A percentile compares a stretch with the other conserved stretches of the same genome.
Conservation (phyloP, 2,329 filamentous ascomycete species). For the Diaporthe sp. region DNA sequence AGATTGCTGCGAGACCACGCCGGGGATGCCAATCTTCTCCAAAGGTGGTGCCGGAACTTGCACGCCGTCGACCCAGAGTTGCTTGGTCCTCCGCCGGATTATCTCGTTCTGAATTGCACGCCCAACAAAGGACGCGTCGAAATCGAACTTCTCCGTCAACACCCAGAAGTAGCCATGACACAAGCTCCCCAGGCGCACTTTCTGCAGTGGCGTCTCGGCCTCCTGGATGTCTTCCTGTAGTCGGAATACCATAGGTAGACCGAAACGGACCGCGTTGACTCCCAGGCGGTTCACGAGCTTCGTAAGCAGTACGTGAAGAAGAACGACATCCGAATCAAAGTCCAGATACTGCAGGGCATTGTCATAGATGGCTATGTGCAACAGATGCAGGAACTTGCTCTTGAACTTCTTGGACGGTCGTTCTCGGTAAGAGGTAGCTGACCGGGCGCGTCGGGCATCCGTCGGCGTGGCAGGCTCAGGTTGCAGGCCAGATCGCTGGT, state of each 20-base stretch:
- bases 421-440: constrained; percentile 72
- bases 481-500: constrained; percentile 4
- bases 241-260: constrained; percentile 88
- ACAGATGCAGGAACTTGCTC: constrained; percentile 81
- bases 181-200: constrained; percentile 83
- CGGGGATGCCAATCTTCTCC: constrained; percentile 68
- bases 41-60: constrained; percentile 75
- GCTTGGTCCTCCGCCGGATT: constrained; percentile 75
- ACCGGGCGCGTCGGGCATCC: constrained; percentile 72
- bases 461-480: constrained; percentile 62
- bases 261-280: constrained; percentile 81
- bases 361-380: constrained; percentile 92
- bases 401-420: constrained; percentile 62
- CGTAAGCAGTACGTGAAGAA: constrained; percentile 81
- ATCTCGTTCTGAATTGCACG: constrained; percentile 81
- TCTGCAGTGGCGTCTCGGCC: constrained; percentile 72
- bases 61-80: constrained; percentile 83
- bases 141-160: constrained; percentile 79
- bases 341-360: constrained; percentile 80
- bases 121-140: constrained; percentile 76
- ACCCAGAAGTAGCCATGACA: constrained; percentile 92
- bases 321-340: constrained; percentile 78
- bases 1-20: constrained; percentile 54
- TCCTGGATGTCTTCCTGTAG: constrained; percentile 86
- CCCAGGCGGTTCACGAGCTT: constrained; percentile 82